These are phyloP conservation scores for Conticribra guillardii DNA, from an alignment of 108 stramenopile genomes.

Conservation along the genomic window DNA sequence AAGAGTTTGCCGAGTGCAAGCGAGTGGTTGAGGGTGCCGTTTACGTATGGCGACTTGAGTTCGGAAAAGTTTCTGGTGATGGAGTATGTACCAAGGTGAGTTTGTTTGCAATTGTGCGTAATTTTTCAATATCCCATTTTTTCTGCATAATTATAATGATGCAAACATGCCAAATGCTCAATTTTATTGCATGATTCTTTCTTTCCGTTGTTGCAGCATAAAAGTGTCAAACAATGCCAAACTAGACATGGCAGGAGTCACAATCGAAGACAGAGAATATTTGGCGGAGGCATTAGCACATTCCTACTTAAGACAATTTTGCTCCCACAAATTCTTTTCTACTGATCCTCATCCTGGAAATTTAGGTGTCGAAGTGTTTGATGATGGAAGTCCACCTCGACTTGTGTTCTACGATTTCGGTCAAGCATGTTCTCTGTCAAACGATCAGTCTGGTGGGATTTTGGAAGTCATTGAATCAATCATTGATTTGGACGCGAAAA, in stretches of 20 bases:
- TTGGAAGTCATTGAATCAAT: slow-evolving; percentile 86
- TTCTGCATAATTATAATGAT: too few relatives aligned
- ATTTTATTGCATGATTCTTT: background rate
- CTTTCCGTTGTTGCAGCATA: slow-evolving; percentile 44
- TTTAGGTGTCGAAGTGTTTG: slow-evolving; percentile 74
- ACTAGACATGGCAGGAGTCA: slow-evolving; percentile 69
- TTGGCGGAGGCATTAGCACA: slow-evolving; percentile 80
- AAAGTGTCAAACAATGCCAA: slow-evolving; percentile 70
- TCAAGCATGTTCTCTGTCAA: slow-evolving; percentile 71
- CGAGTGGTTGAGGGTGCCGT: slow-evolving; percentile 77
- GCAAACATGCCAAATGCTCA: background rate
- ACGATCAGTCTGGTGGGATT: slow-evolving; percentile 77
- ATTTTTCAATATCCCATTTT: too few relatives aligned
- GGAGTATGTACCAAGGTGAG: slow-evolving; percentile 77
- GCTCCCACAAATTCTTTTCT: slow-evolving; percentile 80
- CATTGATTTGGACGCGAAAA: slow-evolving; percentile 78
- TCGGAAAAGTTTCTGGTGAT: slow-evolving; percentile 77
- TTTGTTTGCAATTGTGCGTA: too few relatives aligned
- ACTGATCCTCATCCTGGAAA: slow-evolving; percentile 90
- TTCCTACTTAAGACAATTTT: slow-evolving; percentile 84
- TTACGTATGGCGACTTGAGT: slow-evolving; percentile 70
- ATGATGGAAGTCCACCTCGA: slow-evolving; percentile 51
- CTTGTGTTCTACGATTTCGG: slow-evolving; percentile 91
- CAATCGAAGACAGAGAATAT: slow-evolving; percentile 62
- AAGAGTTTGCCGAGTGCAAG: slow-evolving; percentile 72